Evolutionary conservation across 2,329 filamentous ascomycete species (phyloP), one percentile per base, ranked within the genome.

Genomic region (Cercospora beticola): DNA sequence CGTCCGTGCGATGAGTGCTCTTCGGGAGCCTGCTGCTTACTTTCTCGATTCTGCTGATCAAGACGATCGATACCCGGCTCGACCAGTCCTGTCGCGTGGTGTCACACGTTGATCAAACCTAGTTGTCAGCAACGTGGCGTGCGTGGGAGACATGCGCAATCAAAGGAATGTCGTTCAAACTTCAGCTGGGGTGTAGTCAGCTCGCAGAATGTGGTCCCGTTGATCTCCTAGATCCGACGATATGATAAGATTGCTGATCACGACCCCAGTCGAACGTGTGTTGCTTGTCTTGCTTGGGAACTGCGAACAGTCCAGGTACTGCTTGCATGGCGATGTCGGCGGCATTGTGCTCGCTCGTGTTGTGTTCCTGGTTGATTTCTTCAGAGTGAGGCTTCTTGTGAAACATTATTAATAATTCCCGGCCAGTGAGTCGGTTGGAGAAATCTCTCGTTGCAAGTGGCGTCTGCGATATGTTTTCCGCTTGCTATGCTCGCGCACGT

Each of bases 151-250:
- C n/a, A 28, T 30, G 30, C 28, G 23, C 28, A 40, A 12, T 18
- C 36, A n/a, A 21, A 46, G n/a, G n/a, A 21, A 21, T 23, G 43
- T 21, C 43, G n/a, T 49, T 49, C 57, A 36, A 4, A 59, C n/a
- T 21, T 36, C n/a, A 21, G 28, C 28, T 8, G n/a, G 3, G 14
- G 33, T 60, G 30, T 21, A 18, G 33, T 60, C 57, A 26, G 57
- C 5, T 21, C 9, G 30, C 26, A 33, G 31, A n/a, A 60, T 28
- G 18, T 60, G 57, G 30, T 36, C 28, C 57, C 57, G 57, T 36
- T 31, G 31, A 60, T 59, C 57, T 59, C 33, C 2, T 40, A 59
- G 57, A 59, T 60, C 57, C 57, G 57, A 60, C n/a, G 57, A 60
- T 60, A 60, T 36, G 57, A 60, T 60, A 18, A 36, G 46, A 52